Evolutionary conservation across 2,329 filamentous ascomycete genomes (phyloP).

Genomic region (Paracorniculantispora psalliotae): DNA sequence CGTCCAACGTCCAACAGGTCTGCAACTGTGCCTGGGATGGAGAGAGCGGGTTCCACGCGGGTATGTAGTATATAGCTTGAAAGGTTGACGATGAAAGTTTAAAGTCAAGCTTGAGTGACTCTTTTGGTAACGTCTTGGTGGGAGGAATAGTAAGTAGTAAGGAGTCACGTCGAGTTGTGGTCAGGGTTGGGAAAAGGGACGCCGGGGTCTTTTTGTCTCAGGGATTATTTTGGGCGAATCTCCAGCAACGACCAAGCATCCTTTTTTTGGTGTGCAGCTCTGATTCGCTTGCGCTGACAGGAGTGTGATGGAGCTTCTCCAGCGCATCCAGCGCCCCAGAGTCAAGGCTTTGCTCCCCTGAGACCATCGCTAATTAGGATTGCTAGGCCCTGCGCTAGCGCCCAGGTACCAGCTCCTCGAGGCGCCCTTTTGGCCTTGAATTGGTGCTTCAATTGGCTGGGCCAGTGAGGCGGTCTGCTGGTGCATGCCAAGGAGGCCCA

Average conservation of each 20-base stretch:
- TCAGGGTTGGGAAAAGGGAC: background rate
- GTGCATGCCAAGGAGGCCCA: too few relatives aligned
- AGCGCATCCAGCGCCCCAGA: background rate
- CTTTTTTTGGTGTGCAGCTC: background rate
- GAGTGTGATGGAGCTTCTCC: background rate
- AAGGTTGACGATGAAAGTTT: too few relatives aligned
- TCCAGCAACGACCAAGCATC: background rate
- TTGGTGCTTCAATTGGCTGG: too few relatives aligned
- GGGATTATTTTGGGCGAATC: background rate
- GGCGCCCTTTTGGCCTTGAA: background rate
- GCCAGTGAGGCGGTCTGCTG: too few relatives aligned
- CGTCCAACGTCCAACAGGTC: too few relatives aligned
- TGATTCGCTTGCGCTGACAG: background rate
- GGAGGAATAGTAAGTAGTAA: background rate
- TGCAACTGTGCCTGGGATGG: constrained; percentile 11
- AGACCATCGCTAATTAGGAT: constrained; percentile 3
- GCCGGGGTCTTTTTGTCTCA: background rate
- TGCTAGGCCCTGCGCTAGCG: constrained; percentile 2
- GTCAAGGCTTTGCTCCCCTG: constrained; percentile 10
- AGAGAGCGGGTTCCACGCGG: background rate
- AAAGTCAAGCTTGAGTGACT: too few relatives aligned
- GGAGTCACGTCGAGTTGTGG: background rate
- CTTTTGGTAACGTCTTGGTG: too few relatives aligned
- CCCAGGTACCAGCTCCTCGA: background rate
- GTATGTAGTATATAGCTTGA: background rate